These are phyloP conservation scores for Cordyceps fumosorosea DNA, from an alignment of 2,329 filamentous ascomycete species.

Conservation along the genomic window DNA sequence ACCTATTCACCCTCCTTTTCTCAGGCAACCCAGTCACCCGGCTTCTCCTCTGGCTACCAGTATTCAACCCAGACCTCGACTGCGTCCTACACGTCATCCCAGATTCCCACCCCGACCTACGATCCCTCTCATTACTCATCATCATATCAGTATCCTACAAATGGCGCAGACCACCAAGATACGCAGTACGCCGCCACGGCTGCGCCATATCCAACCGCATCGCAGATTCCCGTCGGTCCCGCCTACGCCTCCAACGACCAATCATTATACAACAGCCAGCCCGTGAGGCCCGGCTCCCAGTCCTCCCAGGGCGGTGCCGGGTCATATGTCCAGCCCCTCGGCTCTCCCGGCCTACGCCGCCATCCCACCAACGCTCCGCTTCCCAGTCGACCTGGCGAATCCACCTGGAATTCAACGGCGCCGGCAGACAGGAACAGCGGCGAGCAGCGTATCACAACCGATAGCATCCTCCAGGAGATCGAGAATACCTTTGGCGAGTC, in stretches of 20 bases:
- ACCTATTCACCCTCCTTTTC: conserved; percentile 25
- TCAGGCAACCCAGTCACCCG: conserved; percentile 22
- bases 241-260: conserved; percentile 43
- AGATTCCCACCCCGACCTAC: conserved; percentile 21
- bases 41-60: conserved; percentile 33
- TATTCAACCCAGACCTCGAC: conserved; percentile 33
- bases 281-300: conserved; percentile 44
- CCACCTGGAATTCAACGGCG: conserved; percentile 35
- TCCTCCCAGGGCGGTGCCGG: conserved; percentile 39
- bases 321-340: conserved; percentile 34
- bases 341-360: conserved; percentile 42
- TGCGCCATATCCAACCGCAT: conserved; percentile 44
- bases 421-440: conserved; percentile 33
- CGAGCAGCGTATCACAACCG: conserved; percentile 41
- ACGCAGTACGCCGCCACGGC: conserved; percentile 30
- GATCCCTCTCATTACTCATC: conserved; percentile 25
- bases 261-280: conserved; percentile 37
- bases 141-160: conserved; percentile 32
- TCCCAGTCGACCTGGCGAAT: conserved; percentile 45
- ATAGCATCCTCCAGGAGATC: conserved; percentile 52
- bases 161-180: conserved; percentile 33
- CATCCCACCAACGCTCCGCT: conserved; percentile 56
- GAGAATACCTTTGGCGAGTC: conserved; percentile 38
- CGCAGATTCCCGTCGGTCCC: conserved; percentile 47
- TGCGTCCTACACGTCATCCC: conserved; percentile 21